Conservation (phyloP, 192 early-diverging fungal genomes). For the Coemansia sp. region DNA sequence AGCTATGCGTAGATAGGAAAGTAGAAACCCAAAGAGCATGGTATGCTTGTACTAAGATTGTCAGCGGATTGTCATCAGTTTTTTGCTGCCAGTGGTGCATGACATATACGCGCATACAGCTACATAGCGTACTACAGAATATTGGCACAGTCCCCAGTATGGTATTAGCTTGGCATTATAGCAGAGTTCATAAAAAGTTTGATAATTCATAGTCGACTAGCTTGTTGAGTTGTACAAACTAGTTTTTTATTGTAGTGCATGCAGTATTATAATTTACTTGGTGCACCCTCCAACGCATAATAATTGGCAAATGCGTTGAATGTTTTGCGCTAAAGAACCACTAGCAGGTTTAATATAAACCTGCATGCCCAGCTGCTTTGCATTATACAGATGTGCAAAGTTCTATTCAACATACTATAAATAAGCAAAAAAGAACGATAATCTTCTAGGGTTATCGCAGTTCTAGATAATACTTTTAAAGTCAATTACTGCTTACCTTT, state of each 20-base stretch:
- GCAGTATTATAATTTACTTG: constrained; percentile 9
- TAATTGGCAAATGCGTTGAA: background rate
- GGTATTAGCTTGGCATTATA: background rate
- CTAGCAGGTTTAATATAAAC: background rate
- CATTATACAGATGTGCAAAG: background rate
- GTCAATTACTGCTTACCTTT: background rate
- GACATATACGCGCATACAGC: constrained; percentile 22
- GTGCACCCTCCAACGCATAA: background rate
- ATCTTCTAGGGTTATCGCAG: background rate
- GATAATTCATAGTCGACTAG: background rate
- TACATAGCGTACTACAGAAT: constrained; percentile 6
- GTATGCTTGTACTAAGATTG: constrained; percentile 7
- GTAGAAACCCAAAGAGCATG: constrained; percentile 7
- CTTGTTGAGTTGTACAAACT: background rate
- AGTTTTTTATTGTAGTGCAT: background rate
- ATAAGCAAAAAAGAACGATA: background rate
- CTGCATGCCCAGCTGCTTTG: background rate
- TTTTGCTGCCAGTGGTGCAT: constrained; percentile 9
- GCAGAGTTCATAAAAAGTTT: background rate
- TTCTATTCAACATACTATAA: background rate
- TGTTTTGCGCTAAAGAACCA: background rate
- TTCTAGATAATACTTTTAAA: background rate
- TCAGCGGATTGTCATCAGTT: background rate
- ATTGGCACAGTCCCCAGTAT: constrained; percentile 2
- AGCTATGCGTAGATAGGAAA: background rate